These are phyloP conservation scores for Lepidopterella palustris DNA, from an alignment of 495 filamentous ascomycete genomes.

Conservation along the genomic window DNA sequence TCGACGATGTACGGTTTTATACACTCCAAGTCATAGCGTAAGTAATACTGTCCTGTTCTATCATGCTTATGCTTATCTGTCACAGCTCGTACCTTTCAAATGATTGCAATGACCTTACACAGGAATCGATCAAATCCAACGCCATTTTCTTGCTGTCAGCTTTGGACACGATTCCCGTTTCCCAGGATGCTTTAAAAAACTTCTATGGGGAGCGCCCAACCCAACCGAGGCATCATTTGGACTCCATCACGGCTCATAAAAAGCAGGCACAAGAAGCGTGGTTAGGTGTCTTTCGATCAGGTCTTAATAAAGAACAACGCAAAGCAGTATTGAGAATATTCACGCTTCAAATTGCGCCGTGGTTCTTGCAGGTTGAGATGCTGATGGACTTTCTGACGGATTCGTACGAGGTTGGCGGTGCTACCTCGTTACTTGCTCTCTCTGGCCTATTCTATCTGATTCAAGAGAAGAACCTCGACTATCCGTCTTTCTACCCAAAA, in stretches of 20 bases:
- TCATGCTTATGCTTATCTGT: neutral
- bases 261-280: conserved; percentile 72
- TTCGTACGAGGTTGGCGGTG: conserved; percentile 79
- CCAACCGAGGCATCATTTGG: conserved; percentile 47
- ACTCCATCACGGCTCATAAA: conserved; percentile 56
- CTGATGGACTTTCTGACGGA: conserved; percentile 98
- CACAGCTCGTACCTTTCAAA: conserved; percentile 5
- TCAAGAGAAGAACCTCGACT: conserved; percentile 86
- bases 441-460: conserved; percentile 96
- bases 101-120: neutral
- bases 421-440: conserved; percentile 77
- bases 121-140: conserved; percentile 6
- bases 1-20: conserved; percentile 79
- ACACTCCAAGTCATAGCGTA: conserved; percentile 67
- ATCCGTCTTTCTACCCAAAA: conserved; percentile 88
- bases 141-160: conserved; percentile 25
- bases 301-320: conserved; percentile 61
- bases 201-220: conserved; percentile 41
- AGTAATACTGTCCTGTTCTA: conserved; percentile 27
- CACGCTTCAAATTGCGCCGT: conserved; percentile 70
- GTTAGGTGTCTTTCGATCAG: conserved; percentile 66
- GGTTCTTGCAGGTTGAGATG: conserved; percentile 76
- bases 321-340: conserved; percentile 72
- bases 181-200: conserved; percentile 47
- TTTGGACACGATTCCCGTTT: conserved; percentile 51